phyloP scores from a whole-genome alignment of 805 yeast species.

The Nakazawaea peltata region DNA sequence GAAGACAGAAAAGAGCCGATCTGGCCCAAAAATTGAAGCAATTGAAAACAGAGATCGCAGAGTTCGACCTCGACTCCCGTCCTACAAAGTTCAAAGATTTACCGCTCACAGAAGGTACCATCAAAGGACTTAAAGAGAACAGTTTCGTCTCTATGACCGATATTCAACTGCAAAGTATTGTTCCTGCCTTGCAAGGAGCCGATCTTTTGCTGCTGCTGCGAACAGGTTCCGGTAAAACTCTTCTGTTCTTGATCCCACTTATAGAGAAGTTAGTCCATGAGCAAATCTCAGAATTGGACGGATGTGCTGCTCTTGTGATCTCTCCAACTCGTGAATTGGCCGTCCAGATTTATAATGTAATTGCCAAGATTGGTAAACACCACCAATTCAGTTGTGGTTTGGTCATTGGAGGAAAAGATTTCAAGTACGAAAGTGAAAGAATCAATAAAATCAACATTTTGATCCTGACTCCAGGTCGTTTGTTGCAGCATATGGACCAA shows the following conservation, averaged over 20 bases:
- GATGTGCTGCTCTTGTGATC: conserved; percentile 82
- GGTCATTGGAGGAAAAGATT: conserved; percentile 91
- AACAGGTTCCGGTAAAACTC: conserved; percentile 87
- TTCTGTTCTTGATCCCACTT: conserved; percentile 79
- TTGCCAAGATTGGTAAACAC: conserved; percentile 70
- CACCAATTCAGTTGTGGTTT: conserved; percentile 80
- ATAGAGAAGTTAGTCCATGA: conserved; percentile 61
- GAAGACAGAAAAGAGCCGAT: conserved; percentile 16
- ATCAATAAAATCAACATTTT: conserved; percentile 71
- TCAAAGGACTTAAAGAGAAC: conserved; percentile 69
- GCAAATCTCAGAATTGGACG: conserved; percentile 77
- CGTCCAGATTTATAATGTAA: conserved; percentile 82
- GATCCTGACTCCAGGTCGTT: conserved; percentile 88
- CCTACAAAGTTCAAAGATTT: conserved; percentile 60
- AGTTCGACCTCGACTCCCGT: conserved; percentile 38
- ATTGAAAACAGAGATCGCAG: conserved; percentile 44
- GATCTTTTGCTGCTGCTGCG: conserved; percentile 85
- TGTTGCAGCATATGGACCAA: conserved; percentile 86
- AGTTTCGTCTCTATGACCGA: conserved; percentile 78
- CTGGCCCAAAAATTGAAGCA: conserved; percentile 29
- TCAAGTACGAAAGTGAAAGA: conserved; percentile 72
- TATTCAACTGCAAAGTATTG: conserved; percentile 75
- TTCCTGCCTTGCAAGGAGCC: conserved; percentile 63
- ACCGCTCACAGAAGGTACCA: conserved; percentile 61
- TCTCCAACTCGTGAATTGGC: conserved; percentile 92